Conservation (phyloP, 108 stramenopile genomes). For the Fistulifera pelliculosa region DNA sequence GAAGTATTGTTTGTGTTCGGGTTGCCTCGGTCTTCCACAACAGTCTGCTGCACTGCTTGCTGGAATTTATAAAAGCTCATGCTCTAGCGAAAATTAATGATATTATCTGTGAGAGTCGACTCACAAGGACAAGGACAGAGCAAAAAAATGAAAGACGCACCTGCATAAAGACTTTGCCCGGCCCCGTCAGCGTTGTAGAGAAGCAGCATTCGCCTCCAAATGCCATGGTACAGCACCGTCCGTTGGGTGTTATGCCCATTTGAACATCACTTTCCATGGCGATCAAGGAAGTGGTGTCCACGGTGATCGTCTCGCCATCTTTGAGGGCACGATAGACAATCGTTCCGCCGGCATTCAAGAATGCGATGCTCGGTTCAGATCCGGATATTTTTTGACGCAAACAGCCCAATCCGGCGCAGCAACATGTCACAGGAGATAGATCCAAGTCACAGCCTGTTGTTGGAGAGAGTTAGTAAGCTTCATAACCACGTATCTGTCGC, state of each 20-base stretch:
- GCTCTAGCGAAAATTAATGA: constrained; percentile 12
- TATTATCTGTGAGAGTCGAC: too few relatives aligned
- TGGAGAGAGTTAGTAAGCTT: neutral
- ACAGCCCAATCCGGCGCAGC: constrained; percentile 38
- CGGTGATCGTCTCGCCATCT: constrained; percentile 52
- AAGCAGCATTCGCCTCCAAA: constrained; percentile 82
- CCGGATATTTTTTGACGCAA: constrained; percentile 40
- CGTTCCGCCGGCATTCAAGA: constrained; percentile 42
- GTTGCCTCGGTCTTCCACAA: constrained; percentile 15
- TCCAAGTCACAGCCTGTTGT: constrained; percentile 23
- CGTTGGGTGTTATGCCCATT: constrained; percentile 51
- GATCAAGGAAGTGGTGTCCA: constrained; percentile 58
- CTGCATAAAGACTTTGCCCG: constrained; percentile 74
- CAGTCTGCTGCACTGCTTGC: constrained; percentile 16
- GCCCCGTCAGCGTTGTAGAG: constrained; percentile 78
- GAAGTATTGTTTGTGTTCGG: too few relatives aligned
- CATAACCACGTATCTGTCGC: too few relatives aligned
- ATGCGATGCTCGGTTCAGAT: constrained; percentile 33
- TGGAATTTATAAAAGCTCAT: constrained; percentile 19
- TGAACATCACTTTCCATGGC: constrained; percentile 49
- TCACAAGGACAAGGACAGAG: constrained; percentile 1
- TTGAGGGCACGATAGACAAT: constrained; percentile 43
- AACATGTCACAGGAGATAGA: constrained; percentile 24
- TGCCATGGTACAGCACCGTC: constrained; percentile 63
- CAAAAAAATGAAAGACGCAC: too few relatives aligned